A percentile compares a stretch with the other conserved stretches of the same genome.
phyloP scores from a whole-genome alignment of 257 asterid species.

The Craterostigma plantagineum region DNA sequence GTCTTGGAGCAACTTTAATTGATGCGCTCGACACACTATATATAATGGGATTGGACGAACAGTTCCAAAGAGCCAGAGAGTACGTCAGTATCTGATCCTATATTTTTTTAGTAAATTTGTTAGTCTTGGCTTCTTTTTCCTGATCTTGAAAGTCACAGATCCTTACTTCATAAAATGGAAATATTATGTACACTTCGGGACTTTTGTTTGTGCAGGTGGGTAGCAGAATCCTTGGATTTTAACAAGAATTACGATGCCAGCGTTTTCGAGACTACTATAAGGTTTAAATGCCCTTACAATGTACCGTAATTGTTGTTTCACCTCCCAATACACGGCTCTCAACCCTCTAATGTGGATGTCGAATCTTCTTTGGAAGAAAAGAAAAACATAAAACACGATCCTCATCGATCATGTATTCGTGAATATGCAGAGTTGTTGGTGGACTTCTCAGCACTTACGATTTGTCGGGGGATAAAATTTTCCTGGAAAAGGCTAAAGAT shows the following conservation, averaged over 20 bases:
- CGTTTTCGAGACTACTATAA: conserved; percentile 99
- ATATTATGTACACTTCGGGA: conserved; percentile 6
- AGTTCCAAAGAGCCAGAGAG: conserved; percentile 92
- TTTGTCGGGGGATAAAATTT: conserved; percentile 83
- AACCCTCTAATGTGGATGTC: neutral
- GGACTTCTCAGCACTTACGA: conserved; percentile 96
- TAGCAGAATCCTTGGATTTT: conserved; percentile 77
- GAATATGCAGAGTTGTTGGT: conserved; percentile 82
- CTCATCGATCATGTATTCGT: conserved; percentile 4
- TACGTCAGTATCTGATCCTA: conserved; percentile 26
- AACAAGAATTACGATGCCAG: conserved; percentile 97
- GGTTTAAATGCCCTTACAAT: conserved; percentile 94
- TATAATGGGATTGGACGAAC: conserved; percentile 93
- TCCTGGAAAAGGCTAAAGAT: conserved; percentile 91
- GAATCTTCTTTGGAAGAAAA: neutral
- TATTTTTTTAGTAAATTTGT: conserved; percentile 4
- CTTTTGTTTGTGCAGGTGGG: conserved; percentile 70
- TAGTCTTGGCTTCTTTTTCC: neutral
- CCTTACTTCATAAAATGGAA: neutral
- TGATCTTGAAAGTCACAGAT: neutral
- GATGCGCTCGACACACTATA: conserved; percentile 93
- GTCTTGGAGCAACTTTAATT: conserved; percentile 94
- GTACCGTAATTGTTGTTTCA: conserved; percentile 19
- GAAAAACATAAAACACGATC: neutral
- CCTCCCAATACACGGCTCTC: conserved; percentile 10